Base-by-base conservation (phyloP, 192 early-diverging fungal species). In the Coemansia asiatica region DNA sequence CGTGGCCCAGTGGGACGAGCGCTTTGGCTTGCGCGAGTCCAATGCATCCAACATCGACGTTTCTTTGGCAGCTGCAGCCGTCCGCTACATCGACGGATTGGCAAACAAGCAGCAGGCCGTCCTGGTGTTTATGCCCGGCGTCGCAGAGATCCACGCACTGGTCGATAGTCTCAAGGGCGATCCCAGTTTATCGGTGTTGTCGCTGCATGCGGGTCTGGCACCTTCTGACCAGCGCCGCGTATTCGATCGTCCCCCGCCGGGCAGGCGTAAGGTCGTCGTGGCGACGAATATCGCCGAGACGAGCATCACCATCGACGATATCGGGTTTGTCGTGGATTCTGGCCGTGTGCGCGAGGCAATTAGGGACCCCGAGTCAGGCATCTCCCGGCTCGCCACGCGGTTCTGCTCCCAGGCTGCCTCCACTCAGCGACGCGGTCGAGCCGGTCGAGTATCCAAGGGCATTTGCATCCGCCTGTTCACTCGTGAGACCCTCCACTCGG, bases 241-340 rank as follows among this genome's bases (percentile, higher is more conserved):
- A 27, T 84, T 84, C 38, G 40, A 27, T 12, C 63, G 49, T 0
- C 67, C 83, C 2, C 69, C 83, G 2, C 36, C 58, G 1, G 80
- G 84, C 8, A 83, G 79, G 4, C 85, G 96, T 10, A 97, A 95
- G 66, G 88, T 96, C 0, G 83, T 98, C 0, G 87, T 98, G 1
- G 85, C 96, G 0, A 96, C 95, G 12, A 96, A 95, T 58, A 87
- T 95, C 28, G 94, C 94, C 3, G 95, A 96, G 59, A 78, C 75
- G 23, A 71, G 75, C n/a, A 82, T 81, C 55, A 76, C 71, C n/a
- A 86, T 86, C 44, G 90, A 94, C 27, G 90, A 89, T 44, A 76
- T 91, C 16, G 86, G 87, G 6, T 88, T 87, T 75, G 90, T 91
- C 0, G 79, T 91, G 33, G 90, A 91, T 61, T 78, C 84, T 1